Evolutionary conservation across 306 rosid genomes (phyloP).

Genomic region (Pterocarpus macrocarpus): DNA sequence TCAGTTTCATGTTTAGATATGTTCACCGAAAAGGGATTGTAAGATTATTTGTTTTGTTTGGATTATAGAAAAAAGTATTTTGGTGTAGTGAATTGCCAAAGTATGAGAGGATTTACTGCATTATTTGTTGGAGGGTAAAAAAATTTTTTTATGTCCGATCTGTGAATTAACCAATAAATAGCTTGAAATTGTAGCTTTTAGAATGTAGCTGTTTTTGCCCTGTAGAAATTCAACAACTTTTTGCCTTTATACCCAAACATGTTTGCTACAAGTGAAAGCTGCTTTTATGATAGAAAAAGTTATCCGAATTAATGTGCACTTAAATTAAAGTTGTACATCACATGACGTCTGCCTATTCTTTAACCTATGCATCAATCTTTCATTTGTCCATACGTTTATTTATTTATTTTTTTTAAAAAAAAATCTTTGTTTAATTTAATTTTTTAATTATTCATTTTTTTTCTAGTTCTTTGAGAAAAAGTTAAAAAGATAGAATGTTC

Average conservation of each 20-base stretch:
- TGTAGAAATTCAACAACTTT: not conserved
- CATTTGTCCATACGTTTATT: not conserved
- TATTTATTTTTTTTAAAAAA: too few species aligned
- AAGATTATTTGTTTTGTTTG: not conserved
- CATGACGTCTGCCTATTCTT: not conserved
- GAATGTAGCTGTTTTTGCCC: not conserved
- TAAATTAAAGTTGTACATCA: not conserved
- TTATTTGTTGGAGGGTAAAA: not conserved
- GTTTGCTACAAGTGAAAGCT: not conserved
- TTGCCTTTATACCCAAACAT: not conserved
- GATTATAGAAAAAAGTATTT: not conserved
- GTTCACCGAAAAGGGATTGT: not conserved
- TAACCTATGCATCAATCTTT: not conserved
- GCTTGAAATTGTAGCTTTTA: not conserved
- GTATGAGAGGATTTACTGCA: not conserved
- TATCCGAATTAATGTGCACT: not conserved
- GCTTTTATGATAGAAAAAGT: not conserved
- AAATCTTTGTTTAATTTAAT: not conserved
- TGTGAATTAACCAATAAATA: not conserved
- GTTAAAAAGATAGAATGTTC: not conserved
- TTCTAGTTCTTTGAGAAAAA: not conserved
- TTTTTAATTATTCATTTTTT: constrained; percentile 9
- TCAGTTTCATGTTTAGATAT: not conserved
- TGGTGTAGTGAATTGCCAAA: not conserved
- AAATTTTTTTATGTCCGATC: not conserved